These are phyloP conservation scores for Stromatinia cepivora DNA, from an alignment of 2,329 filamentous ascomycete species.

Conservation along the genomic window DNA sequence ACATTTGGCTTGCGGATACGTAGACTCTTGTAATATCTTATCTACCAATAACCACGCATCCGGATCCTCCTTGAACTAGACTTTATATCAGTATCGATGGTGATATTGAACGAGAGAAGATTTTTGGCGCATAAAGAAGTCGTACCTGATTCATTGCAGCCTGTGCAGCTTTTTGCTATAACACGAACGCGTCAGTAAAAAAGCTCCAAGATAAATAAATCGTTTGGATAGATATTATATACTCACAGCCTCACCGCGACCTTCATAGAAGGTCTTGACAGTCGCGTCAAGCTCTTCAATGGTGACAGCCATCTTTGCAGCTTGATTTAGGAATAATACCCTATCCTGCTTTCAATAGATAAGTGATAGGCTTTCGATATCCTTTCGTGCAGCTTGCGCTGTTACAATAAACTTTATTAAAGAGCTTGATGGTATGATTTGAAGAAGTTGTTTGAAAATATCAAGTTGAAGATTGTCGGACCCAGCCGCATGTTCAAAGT, in stretches of 20 bases:
- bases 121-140: constrained; percentile 30
- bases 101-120: constrained; percentile 15
- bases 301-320: constrained; percentile 61
- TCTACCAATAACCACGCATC: constrained; percentile 98
- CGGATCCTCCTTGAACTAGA: constrained; percentile 96
- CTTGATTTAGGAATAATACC: constrained; percentile 35
- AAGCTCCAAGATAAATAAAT: constrained; percentile 17
- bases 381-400: constrained; percentile 36
- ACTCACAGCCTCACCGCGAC: constrained; percentile 86
- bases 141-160: constrained; percentile 87
- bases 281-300: constrained; percentile 96
- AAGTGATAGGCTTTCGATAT: constrained; percentile 25
- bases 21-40: constrained; percentile 90
- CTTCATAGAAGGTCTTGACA: constrained; percentile 96
- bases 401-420: constrained; percentile 27
- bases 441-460: constrained; percentile 30
- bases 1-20: constrained; percentile 97
- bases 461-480: constrained; percentile 26
- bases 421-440: constrained; percentile 27
- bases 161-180: constrained; percentile 93
- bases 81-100: constrained; percentile 31
- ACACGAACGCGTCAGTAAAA: constrained; percentile 45
- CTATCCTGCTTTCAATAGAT: constrained; percentile 33
- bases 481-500: constrained; percentile 30
- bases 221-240: constrained; percentile 24